A percentile compares a stretch with the other conserved stretches of the same genome.
These are phyloP conservation scores for Verticillium nubilum DNA, from an alignment of 2,329 filamentous ascomycete genomes.

Conservation along the genomic window DNA sequence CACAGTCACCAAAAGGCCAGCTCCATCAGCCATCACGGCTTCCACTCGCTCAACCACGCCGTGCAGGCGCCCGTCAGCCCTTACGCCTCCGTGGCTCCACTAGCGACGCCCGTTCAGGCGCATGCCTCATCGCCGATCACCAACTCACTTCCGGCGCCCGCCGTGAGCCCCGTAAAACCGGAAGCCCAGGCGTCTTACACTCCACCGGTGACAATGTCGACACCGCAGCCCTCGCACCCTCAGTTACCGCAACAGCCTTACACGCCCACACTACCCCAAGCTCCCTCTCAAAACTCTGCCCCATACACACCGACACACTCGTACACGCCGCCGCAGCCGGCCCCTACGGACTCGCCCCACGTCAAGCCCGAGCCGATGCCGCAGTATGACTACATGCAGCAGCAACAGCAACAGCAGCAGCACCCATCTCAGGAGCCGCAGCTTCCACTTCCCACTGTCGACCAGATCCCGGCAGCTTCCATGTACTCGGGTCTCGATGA, in stretches of 20 bases:
- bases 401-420: slow-evolving; percentile 11
- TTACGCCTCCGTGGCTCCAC: background rate
- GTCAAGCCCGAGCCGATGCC: slow-evolving; percentile 7
- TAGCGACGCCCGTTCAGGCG: background rate
- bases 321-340: slow-evolving; percentile 10
- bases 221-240: slow-evolving; percentile 16
- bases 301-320: slow-evolving; percentile 15
- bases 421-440: slow-evolving; percentile 14
- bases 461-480: slow-evolving; percentile 1
- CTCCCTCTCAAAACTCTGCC: background rate
- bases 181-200: background rate
- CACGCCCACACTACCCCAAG: slow-evolving; percentile 10
- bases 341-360: slow-evolving; percentile 16
- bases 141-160: background rate
- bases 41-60: background rate
- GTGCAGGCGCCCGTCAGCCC: slow-evolving; percentile 6
- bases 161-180: background rate
- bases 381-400: slow-evolving; percentile 9
- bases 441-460: slow-evolving; percentile 1
- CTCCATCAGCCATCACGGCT: background rate
- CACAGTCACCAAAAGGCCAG: slow-evolving; percentile 9
- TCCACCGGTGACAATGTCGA: slow-evolving; percentile 14
- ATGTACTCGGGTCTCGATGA: slow-evolving; percentile 9
- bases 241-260: slow-evolving; percentile 11
- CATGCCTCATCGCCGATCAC: slow-evolving; percentile 1